Evolutionary conservation across 164 flowering plant species (phyloP).

Genomic region (Macadamia tetraphylla): DNA sequence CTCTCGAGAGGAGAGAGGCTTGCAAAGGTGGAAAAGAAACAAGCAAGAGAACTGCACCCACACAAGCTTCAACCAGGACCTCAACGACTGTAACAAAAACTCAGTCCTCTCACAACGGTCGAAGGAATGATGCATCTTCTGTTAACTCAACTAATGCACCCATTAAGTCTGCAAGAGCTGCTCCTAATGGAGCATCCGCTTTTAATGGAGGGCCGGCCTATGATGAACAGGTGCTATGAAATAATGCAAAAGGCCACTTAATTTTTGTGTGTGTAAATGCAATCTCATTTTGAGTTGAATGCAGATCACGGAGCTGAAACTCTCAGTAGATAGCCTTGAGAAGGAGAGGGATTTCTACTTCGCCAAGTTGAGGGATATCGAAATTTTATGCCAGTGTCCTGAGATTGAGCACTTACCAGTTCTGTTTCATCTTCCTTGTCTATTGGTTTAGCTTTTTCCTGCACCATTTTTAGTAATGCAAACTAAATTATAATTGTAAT

Average conservation of each 20-base stretch:
- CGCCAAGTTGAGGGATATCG: slow-evolving; percentile 83
- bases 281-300: slow-evolving; percentile 1
- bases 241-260: neutral
- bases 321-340: slow-evolving; percentile 86
- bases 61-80: slow-evolving; percentile 47
- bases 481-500: too few species aligned
- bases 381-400: slow-evolving; percentile 81
- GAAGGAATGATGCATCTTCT: slow-evolving; percentile 45
- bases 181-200: slow-evolving; percentile 42
- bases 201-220: slow-evolving; percentile 48
- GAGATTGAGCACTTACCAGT: slow-evolving; percentile 66
- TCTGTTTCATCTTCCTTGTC: slow-evolving; percentile 6
- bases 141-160: slow-evolving; percentile 30
- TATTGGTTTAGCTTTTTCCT: neutral
- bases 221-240: slow-evolving; percentile 61
- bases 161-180: slow-evolving; percentile 50
- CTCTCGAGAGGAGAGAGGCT: slow-evolving; percentile 80
- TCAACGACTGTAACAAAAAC: slow-evolving; percentile 43
- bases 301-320: slow-evolving; percentile 94
- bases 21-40: slow-evolving; percentile 81
- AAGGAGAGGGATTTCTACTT: slow-evolving; percentile 98
- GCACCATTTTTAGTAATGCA: neutral
- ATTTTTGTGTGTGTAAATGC: neutral
- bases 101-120: slow-evolving; percentile 41
- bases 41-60: slow-evolving; percentile 45